These are phyloP conservation scores for Aaosphaeria arxii DNA, from an alignment of 2,329 filamentous ascomycete species.

Conservation along the genomic window DNA sequence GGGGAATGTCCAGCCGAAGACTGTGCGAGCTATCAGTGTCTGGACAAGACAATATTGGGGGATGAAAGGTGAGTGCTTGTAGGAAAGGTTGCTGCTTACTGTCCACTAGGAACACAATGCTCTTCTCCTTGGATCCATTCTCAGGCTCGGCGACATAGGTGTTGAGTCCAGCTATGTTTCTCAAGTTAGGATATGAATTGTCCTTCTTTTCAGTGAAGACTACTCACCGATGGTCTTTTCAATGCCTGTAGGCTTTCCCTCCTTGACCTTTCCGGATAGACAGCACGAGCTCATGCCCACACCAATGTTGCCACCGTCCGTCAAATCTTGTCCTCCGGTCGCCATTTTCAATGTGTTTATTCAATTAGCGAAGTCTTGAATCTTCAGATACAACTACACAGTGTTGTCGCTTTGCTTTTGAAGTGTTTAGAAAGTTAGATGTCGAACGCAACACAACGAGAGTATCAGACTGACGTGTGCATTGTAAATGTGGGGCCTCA, in stretches of 20 bases:
- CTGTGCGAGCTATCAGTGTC: conserved; percentile 9
- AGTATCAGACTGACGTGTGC: too few relatives aligned
- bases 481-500: too few relatives aligned
- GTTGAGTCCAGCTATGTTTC: conserved; percentile 3
- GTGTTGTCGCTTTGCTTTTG: too few relatives aligned
- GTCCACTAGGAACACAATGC: conserved; percentile 44
- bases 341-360: too few relatives aligned
- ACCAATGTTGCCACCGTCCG: not conserved
- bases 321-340: too few relatives aligned
- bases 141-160: conserved; percentile 44
- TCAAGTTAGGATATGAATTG: too few relatives aligned
- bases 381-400: too few relatives aligned
- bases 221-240: not conserved
- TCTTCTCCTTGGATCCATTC: conserved; percentile 28
- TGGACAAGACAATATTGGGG: not conserved
- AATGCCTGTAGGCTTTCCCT: not conserved
- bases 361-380: too few relatives aligned
- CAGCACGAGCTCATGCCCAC: not conserved
- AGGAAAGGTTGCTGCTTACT: conserved; percentile 17
- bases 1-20: conserved; percentile 42
- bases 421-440: too few relatives aligned
- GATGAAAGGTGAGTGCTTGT: not conserved
- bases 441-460: too few relatives aligned
- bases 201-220: not conserved
- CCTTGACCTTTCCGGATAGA: not conserved